A percentile compares a stretch with the other conserved stretches of the same genome.
These are phyloP conservation scores for Dryas integrifolia DNA, from an alignment of 331 rosid genomes.

Conservation along the genomic window DNA sequence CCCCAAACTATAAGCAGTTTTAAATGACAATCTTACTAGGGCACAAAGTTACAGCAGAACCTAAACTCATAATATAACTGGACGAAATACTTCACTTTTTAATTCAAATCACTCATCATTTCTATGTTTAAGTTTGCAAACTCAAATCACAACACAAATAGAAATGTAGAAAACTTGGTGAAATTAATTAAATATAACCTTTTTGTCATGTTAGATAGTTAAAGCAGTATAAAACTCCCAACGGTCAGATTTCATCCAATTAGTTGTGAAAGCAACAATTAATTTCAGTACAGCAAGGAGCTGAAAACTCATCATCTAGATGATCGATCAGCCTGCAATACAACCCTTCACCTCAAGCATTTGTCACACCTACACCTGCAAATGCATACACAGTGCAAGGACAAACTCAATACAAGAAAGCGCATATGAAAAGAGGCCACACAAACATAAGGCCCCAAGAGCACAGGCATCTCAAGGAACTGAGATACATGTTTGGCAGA, in stretches of 20 bases:
- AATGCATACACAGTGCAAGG: background rate
- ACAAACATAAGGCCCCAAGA: background rate
- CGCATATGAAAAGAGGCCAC: background rate
- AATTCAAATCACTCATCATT: background rate
- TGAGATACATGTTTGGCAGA: no score
- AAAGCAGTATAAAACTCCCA: conserved; percentile 5
- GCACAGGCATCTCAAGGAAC: background rate
- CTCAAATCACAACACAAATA: background rate
- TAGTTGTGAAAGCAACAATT: conserved; percentile 14
- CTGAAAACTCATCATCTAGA: conserved; percentile 15
- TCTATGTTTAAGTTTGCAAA: background rate
- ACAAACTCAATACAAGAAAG: conserved; percentile 6
- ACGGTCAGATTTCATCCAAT: conserved; percentile 24
- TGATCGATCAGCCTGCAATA: conserved; percentile 25
- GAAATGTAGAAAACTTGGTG: background rate
- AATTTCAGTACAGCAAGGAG: conserved; percentile 13
- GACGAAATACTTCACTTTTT: background rate
- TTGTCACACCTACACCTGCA: conserved; percentile 32
- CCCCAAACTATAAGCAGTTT: no score
- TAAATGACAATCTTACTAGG: no score
- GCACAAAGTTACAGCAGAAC: background rate
- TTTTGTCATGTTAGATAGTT: background rate
- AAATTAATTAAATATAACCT: conserved; percentile 8
- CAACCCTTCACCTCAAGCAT: conserved; percentile 7
- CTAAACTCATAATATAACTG: background rate